Evolutionary conservation across 2,329 filamentous ascomycete genomes (phyloP), one percentile per base, ranked within the genome.

Genomic region (Blastomyces percursus): DNA sequence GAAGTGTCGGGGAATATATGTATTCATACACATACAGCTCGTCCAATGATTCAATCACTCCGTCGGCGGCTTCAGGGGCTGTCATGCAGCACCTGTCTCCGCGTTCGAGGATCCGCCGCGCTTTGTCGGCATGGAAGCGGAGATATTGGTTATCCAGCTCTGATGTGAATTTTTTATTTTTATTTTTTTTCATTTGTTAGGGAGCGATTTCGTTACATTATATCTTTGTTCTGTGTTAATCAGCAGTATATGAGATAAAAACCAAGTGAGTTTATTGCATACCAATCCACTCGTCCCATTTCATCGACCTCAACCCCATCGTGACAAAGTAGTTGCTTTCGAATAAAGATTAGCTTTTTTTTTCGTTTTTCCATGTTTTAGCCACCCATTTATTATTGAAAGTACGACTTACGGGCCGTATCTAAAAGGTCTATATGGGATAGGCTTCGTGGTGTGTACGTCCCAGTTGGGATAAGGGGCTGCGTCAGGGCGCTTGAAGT

Each of bases 111-210:
- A 95, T 89, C 0, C 90, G 84, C 16, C 77, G 76, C 1, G 82
- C 80, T 74, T 95, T 95, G 66, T 87, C 83, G 40, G 80, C 81
- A 74, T 95, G 89, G 71, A 81, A 95, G 61, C 82, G 83, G 0
- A 85, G 81, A 72, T 84, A 95, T 56, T 92, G 82, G 70, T 88
- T 92, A 75, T 95, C 91, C 32, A 95, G 82, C 74, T 95, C 89
- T 81, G 62, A 32, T 8, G 54, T 51, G 14, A 48, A 52, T 27
- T 32, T 58, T 7, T n/a, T n/a, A 60, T 59, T 50, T 61, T 30
- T 30, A 30, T 30, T 30, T 30, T 30, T 21, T 63, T 42, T 1
- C 27, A 21, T 52, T 50, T 60, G 58, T 54, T 57, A 54, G 51
- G 24, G 9, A 8, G 32, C 0, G 6, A 51, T 51, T 27, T 51